Conservation (phyloP, 768 basidiomycete species). For the Boletales sp. region DNA sequence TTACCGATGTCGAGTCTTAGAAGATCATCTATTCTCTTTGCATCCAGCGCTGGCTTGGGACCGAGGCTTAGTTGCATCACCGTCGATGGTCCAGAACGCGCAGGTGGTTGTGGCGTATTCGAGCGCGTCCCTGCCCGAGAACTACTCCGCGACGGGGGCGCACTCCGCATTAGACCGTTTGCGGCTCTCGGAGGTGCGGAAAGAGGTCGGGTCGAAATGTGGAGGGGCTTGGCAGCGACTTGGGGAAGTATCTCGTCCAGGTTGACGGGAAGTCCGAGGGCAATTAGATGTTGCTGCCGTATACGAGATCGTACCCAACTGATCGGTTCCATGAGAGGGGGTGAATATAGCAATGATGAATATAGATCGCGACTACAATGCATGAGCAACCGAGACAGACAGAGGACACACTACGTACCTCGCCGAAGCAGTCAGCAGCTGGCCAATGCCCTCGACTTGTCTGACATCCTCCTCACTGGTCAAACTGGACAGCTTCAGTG, state of each 20-base stretch:
- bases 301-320: constrained; percentile 94
- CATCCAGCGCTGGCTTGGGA: constrained; percentile 71
- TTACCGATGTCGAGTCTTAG: constrained; percentile 66
- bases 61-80: constrained; percentile 56
- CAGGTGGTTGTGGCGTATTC: constrained; percentile 43
- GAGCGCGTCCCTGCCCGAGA: constrained; percentile 53
- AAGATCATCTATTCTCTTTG: constrained; percentile 58
- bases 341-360: constrained; percentile 63
- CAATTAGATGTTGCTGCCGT: constrained; percentile 84
- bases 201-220: constrained; percentile 79
- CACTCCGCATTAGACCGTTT: constrained; percentile 30
- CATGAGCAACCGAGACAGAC: constrained; percentile 22
- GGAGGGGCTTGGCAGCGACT: constrained; percentile 60
- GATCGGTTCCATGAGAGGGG: constrained; percentile 76
- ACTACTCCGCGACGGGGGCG: constrained; percentile 34
- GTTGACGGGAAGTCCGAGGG: constrained; percentile 92
- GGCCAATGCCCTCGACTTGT: constrained; percentile 75
- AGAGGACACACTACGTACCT: constrained; percentile 46
- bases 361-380: constrained; percentile 71
- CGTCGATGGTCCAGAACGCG: constrained; percentile 26
- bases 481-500: constrained; percentile 44
- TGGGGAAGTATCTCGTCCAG: constrained; percentile 86
- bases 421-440: constrained; percentile 70
- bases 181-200: constrained; percentile 73
- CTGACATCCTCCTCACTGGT: constrained; percentile 72